Evolutionary conservation across 768 basidiomycete species (phyloP).

Genomic region (Leccinum longicurvipes): DNA sequence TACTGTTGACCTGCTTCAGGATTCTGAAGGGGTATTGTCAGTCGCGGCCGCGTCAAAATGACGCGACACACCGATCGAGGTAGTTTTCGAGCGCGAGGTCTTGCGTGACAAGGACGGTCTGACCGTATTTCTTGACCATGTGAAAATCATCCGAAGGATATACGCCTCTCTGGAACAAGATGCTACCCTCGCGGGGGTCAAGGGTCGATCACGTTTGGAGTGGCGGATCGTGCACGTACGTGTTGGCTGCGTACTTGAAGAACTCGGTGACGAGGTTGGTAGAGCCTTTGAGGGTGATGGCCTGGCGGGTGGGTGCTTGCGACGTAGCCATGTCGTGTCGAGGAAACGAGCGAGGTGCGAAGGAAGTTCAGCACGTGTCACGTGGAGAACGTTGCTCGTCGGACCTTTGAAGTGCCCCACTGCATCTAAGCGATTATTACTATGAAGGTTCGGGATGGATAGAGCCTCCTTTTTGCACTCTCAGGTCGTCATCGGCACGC

Average conservation of each 20-base stretch:
- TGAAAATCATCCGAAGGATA: constrained; percentile 98
- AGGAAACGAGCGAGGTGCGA: background rate
- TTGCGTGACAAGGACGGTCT: constrained; percentile 91
- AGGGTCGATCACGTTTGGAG: background rate
- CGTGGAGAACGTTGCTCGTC: background rate
- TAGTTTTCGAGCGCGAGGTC: constrained; percentile 93
- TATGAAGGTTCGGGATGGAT: too few relatives aligned
- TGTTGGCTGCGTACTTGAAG: constrained; percentile 99
- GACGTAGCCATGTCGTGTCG: constrained; percentile 39
- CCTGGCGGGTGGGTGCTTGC: constrained; percentile 55
- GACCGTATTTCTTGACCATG: constrained; percentile 99
- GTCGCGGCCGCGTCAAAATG: background rate
- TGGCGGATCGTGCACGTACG: constrained; percentile 47
- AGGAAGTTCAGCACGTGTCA: background rate
- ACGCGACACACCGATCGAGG: constrained; percentile 59
- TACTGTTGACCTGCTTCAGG: constrained; percentile 88
- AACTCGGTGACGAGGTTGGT: constrained; percentile 94
- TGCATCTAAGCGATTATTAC: too few relatives aligned
- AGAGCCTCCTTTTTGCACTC: too few relatives aligned
- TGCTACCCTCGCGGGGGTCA: constrained; percentile 46
- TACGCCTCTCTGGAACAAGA: constrained; percentile 93
- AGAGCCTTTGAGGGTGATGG: constrained; percentile 94
- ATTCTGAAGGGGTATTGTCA: constrained; percentile 45
- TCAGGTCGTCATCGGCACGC: too few relatives aligned
- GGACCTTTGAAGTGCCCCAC: too few relatives aligned